Conservation (phyloP, 2,329 filamentous ascomycete genomes). For the Alternaria ethzedia region DNA sequence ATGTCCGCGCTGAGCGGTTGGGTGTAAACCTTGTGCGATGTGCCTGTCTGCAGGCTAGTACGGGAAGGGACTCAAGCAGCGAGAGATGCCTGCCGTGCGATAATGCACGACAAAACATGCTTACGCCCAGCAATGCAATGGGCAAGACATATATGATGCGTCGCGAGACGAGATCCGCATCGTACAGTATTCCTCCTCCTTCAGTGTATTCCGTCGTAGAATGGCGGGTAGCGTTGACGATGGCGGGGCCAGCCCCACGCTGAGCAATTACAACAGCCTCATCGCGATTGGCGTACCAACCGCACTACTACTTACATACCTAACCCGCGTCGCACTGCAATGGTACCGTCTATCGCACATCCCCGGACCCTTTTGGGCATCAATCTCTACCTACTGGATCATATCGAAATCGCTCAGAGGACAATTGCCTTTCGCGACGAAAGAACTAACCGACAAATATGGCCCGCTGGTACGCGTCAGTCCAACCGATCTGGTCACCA, state of each 20-base stretch:
- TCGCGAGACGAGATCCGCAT: neutral
- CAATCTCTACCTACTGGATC: slow-evolving; percentile 24
- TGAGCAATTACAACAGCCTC: neutral
- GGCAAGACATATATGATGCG: neutral
- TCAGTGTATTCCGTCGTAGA: accelerated
- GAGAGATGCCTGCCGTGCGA: neutral
- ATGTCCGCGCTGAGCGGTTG: neutral
- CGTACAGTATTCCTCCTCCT: neutral
- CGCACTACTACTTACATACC: slow-evolving; percentile 5
- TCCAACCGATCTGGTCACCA: slow-evolving; percentile 56
- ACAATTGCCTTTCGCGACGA: neutral
- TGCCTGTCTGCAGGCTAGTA: neutral
- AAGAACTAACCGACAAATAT: slow-evolving; percentile 22
- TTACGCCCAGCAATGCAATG: neutral
- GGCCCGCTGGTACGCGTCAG: slow-evolving; percentile 50
- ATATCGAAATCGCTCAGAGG: neutral
- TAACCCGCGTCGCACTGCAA: slow-evolving; percentile 10
- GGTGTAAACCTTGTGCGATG: neutral
- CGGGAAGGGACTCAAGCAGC: neutral
- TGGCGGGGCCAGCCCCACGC: neutral
- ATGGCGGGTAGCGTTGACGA: neutral
- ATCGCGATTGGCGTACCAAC: slow-evolving; percentile 7
- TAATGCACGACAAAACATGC: neutral
- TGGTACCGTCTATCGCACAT: slow-evolving; percentile 33
- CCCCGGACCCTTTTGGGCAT: slow-evolving; percentile 27